phyloP scores from a whole-genome alignment of 306 rosid species.

The Dalbergia cochinchinensis region DNA sequence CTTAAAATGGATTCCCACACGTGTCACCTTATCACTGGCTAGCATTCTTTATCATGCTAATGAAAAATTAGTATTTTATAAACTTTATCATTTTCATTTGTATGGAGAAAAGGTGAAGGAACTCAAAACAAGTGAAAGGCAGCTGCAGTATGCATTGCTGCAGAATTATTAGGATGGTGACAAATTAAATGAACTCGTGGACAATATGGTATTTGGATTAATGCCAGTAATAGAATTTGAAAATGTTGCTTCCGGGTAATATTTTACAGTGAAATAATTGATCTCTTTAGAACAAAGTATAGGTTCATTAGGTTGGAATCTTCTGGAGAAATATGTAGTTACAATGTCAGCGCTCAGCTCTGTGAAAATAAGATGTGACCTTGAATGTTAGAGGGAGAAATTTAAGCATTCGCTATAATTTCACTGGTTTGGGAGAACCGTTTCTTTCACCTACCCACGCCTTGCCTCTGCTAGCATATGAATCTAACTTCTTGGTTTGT shows the following conservation, averaged over 20 bases:
- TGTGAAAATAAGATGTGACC: conserved; percentile 14
- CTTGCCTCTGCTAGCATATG: not conserved
- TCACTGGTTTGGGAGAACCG: not conserved
- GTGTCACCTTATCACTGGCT: conserved; percentile 53
- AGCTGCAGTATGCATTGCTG: not conserved
- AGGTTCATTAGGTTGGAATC: not conserved
- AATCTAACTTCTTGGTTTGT: not conserved
- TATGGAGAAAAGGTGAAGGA: not conserved
- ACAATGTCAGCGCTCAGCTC: conserved; percentile 18
- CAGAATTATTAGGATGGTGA: conserved; percentile 1
- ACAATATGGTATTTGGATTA: not conserved
- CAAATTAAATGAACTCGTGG: not conserved
- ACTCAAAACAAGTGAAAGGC: not conserved
- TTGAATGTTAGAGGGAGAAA: conserved; percentile 26
- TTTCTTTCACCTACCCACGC: not conserved
- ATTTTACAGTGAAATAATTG: conserved; percentile 20
- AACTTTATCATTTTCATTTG: not conserved
- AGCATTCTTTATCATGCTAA: not conserved
- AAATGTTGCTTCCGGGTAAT: not conserved
- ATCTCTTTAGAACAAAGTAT: not conserved
- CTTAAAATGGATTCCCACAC: conserved; percentile 56
- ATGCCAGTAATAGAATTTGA: not conserved
- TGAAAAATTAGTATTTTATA: not conserved
- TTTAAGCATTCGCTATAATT: not conserved
- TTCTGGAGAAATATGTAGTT: not conserved